Conservation (phyloP, 2,329 filamentous ascomycete species). For the Didymella pomorum region DNA sequence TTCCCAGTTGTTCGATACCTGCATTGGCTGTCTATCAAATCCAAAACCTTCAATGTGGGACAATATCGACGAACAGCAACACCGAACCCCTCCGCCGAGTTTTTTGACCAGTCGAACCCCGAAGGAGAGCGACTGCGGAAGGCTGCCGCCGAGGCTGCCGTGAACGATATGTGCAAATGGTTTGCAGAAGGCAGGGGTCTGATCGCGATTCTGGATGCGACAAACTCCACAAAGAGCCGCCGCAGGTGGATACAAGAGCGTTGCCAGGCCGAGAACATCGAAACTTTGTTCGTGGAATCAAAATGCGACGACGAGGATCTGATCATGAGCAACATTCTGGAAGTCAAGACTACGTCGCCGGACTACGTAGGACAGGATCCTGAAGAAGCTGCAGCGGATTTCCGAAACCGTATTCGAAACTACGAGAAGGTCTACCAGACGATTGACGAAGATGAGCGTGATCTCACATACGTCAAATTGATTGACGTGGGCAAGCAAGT, state of each 20-base stretch:
- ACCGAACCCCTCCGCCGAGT: conserved; percentile 89
- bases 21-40: conserved; percentile 92
- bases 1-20: conserved; percentile 75
- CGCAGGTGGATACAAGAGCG: conserved; percentile 89
- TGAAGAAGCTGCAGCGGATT: conserved; percentile 87
- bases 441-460: conserved; percentile 85
- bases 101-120: conserved; percentile 90
- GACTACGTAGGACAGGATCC: conserved; percentile 96
- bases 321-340: conserved; percentile 97
- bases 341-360: conserved; percentile 95
- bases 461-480: conserved; percentile 95
- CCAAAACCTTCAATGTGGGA: conserved; percentile 96
- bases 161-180: conserved; percentile 94
- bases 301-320: conserved; percentile 95
- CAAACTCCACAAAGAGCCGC: conserved; percentile 90
- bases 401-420: conserved; percentile 91
- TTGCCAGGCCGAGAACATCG: conserved; percentile 77
- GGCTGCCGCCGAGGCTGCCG: conserved; percentile 88
- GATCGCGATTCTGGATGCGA: conserved; percentile 94
- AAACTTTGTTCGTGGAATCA: conserved; percentile 95
- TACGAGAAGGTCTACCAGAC: conserved; percentile 98
- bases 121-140: conserved; percentile 90
- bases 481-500: conserved; percentile 96
- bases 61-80: conserved; percentile 91
- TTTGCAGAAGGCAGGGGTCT: conserved; percentile 78